A percentile compares a stretch with the other conserved stretches of the same genome.
Conservation (phyloP, 73 alveolate genomes). For the Paramecium caudatum region DNA sequence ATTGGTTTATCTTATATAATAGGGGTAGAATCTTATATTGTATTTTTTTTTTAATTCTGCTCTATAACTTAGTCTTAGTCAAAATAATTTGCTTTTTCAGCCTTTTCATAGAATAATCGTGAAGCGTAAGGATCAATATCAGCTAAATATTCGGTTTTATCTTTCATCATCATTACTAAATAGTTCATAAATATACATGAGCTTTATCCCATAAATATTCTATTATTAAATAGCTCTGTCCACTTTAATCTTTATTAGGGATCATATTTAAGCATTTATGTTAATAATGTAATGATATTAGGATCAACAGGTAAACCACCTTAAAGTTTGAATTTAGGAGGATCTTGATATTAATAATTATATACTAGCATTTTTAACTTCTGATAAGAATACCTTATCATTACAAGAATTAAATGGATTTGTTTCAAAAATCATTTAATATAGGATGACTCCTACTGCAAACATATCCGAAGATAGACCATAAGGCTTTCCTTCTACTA, state of each 20-base stretch:
- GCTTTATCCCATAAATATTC: conserved; percentile 15
- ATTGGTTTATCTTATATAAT: too few species aligned
- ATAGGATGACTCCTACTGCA: conserved; percentile 68
- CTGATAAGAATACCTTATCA: neutral
- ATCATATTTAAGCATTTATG: conserved; percentile 1
- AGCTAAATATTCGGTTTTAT: conserved; percentile 10
- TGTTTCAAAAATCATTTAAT: conserved; percentile 28
- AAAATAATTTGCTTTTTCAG: neutral
- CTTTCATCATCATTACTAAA: conserved; percentile 8
- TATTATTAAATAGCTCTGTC: conserved; percentile 7
- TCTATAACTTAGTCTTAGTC: neutral
- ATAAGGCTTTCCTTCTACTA: neutral
- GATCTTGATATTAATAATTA: neutral
- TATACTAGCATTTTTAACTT: neutral
- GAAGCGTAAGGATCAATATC: neutral
- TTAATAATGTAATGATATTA: neutral
- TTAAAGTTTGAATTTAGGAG: neutral
- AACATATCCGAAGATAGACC: conserved; percentile 53
- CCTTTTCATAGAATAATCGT: neutral
- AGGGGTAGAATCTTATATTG: neutral
- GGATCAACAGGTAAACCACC: neutral
- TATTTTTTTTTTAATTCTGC: neutral
- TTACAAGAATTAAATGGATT: conserved; percentile 14
- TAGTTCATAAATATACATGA: neutral
- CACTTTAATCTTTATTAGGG: neutral